Evolutionary conservation across 768 basidiomycete genomes (phyloP), one percentile per base, ranked within the genome.

Genomic region (Lanmaoa pseudosensibilis): DNA sequence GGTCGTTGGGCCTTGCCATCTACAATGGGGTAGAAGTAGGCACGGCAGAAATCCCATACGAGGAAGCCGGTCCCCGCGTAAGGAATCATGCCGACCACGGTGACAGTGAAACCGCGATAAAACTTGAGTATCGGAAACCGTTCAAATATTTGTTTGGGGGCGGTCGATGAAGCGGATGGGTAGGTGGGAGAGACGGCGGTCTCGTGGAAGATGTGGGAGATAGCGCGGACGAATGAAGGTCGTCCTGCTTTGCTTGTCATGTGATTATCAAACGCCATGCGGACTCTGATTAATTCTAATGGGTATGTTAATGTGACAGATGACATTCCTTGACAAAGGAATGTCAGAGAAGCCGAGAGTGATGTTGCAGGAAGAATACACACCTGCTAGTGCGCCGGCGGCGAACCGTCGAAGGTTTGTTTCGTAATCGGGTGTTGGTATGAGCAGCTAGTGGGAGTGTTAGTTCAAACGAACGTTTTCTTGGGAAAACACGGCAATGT

Each of bases 101-200:
- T 94, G 30, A 97, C 93, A 8, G 87, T 86, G 74, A 98, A 98
- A n/a, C 97, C 96, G 21, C 97, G 90, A 69, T 98, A 99, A 74
- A 98, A 94, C 66, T 95, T 92, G 53, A 94, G 80, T 50, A 92
- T 69, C 16, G 90, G 89, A 64, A 89, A 83, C 13, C 81, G 81
- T 43, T 81, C 74, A 63, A 94, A 80, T 52, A 65, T 21, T 67
- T 65, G 57, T 65, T 68, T 57, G 64, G 66, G 59, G 46, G 66
- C 33, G 12, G 64, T 4, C 23, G 51, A 16, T 10, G 69, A 53
- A 10, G 45, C 33, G 45, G 68, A 57, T 13, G 65, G 38, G 1
- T 69, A 38, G 16, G 63, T 41, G 10, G 65, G 12, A 3, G 75
- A 55, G 7, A 62, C 33, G 7, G 82, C 67, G 27, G 79, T 78